Evolutionary conservation across 2,329 filamentous ascomycete species (phyloP), one percentile per base, ranked within the genome.

Genomic region (Pseudopyrenochaeta lycopersici): DNA sequence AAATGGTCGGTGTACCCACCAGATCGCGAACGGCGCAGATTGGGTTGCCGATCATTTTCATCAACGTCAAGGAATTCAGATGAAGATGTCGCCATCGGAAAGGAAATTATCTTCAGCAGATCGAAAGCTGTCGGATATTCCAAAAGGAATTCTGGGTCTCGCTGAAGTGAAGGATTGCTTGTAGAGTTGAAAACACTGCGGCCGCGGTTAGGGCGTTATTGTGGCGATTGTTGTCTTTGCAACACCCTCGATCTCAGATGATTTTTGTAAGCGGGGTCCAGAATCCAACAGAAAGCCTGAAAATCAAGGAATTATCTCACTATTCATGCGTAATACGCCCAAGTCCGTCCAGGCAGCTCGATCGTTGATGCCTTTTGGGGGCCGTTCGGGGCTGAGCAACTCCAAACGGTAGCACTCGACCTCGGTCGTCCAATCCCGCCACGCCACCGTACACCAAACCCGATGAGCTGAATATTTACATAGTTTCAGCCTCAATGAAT

Each of bases 1-100:
- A 69, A 41, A 45, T 53, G 48, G 31, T 70, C 67, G 14, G 60
- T 53, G 54, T 70, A 61, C 4, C 60, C 63, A n/a, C 60, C 64
- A 27, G 63, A 66, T 15, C 63, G 60, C 7, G 64, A 66, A 12
- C 67, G 66, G 39, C 60, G 63, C 9, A 48, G 42, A 20, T 45
- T 46, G 1, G 46, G 54, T 32, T 49, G 38, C 31, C 36, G 32
- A 27, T 40, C 33, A 20, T 48, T 44, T 7, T 55, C 52, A 20
- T 53, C 46, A 17, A 55, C 45, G 15, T 59, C 60, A 7, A 65
- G 38, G 40, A 64, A 58, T 2, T 63, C 53, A 4, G 49, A 18
- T 30, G 61, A 62, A 6, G 39, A 41, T n/a, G 51, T 36, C 12
- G 60, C 47, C 56, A 58, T 62, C 11, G 7, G 27, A 30, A 30